phyloP scores from a whole-genome alignment of 176 grass and related monocot species.

The Carex cristatella region DNA sequence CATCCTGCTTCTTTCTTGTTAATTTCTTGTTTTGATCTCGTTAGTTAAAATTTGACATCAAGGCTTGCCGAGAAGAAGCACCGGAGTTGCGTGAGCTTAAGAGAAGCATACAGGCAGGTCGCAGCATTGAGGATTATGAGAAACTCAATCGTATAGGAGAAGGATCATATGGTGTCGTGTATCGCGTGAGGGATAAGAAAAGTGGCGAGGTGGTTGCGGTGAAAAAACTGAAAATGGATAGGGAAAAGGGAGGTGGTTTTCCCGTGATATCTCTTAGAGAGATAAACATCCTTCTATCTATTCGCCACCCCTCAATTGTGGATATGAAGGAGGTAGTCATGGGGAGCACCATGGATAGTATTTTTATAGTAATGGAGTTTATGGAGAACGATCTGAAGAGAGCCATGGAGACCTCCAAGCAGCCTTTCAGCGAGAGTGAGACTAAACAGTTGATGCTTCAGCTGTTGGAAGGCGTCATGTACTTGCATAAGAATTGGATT shows the following conservation, averaged over 20 bases:
- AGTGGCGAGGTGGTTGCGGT: conserved; percentile 69
- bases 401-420: conserved; percentile 68
- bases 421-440: conserved; percentile 68
- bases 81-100: not conserved
- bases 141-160: conserved; percentile 68
- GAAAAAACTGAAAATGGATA: conserved; percentile 87
- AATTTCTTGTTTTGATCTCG: too few relatives aligned
- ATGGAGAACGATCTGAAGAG: conserved; percentile 91
- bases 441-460: conserved; percentile 92
- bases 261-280: conserved; percentile 80
- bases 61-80: too few relatives aligned
- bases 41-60: too few relatives aligned
- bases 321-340: conserved; percentile 87
- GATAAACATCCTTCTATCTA: conserved; percentile 80
- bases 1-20: too few relatives aligned
- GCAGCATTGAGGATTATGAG: conserved; percentile 72
- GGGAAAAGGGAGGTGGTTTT: conserved; percentile 65
- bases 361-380: conserved; percentile 93
- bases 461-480: conserved; percentile 76
- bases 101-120: conserved; percentile 35
- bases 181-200: conserved; percentile 70
- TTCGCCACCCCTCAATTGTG: conserved; percentile 71
- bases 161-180: conserved; percentile 83
- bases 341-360: conserved; percentile 48
- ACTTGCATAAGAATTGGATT: conserved; percentile 88